Base-by-base conservation (phyloP, 73 alveolate species). In the Paramecium primaurelia region DNA sequence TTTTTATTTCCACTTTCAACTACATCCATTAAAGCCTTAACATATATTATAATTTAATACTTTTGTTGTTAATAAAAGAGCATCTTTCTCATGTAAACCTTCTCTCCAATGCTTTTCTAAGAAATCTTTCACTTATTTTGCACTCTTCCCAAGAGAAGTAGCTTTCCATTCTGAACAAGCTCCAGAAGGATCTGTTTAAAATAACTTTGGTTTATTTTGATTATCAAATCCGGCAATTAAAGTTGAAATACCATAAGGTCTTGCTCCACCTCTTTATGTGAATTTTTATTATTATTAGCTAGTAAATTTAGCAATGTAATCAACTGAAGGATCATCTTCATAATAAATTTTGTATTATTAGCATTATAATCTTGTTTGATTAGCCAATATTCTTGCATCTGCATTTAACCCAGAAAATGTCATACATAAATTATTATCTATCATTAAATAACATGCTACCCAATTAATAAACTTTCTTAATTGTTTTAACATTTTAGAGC, bases 361-460 rank as follows among this genome's bases (percentile, higher is more conserved):
- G 92, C 99, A 95, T 77, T 98, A 97, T 7, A 97, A 93, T 45
- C 99, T 92, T 16, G 99, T 98, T 75, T 95, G 93, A 86, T 98
- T 98, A 4, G 97, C 95, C 59, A 98, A 92, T 3, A 97, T 97
- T 86, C 99, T 92, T 12, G 99, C 98, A 86, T 98, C 99, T 69
- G 99, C 99, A 86, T 96, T 97, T 36, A 98, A 96, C 5, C 99
- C 99, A 51, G 99, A 98, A 93, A 97, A 98, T 26, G 99, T 96
- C 93, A 98, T 87, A 71, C 98, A 96, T 30, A 97, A 95, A 91
- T 97, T 97, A 14, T 96, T 93, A 89, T 98, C 99, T 77, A 98
- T 91, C 16, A 14, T 30, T 64, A 8, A 32, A 34, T 14, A 22
- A 12, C 28, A 30, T 64, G 26, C 37, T 73, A 73, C 87, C 87